These are phyloP conservation scores for Ganoderma leucocontextum DNA, from an alignment of 1,284 basidiomycete genomes.

Conservation along the genomic window DNA sequence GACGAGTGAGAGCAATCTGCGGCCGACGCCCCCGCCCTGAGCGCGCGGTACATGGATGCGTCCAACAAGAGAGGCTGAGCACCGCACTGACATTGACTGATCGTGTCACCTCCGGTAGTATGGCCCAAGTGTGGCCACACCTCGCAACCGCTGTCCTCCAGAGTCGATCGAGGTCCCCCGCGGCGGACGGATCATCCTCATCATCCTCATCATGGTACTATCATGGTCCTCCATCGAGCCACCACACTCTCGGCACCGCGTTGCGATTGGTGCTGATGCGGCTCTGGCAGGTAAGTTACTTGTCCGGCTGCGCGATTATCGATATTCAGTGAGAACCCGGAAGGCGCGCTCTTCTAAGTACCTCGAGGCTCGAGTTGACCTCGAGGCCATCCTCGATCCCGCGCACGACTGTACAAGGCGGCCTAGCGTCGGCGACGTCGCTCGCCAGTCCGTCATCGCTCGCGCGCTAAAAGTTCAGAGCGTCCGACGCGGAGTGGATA, in stretches of 20 bases:
- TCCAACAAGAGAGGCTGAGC: too few species aligned
- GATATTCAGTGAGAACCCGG: slow-evolving; percentile 11
- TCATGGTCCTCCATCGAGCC: background rate
- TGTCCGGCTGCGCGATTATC: slow-evolving; percentile 25
- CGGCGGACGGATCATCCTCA: background rate
- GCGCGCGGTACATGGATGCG: background rate
- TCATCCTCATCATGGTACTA: too few species aligned
- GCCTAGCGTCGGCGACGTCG: slow-evolving; percentile 12
- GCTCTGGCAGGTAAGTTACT: slow-evolving; percentile 13
- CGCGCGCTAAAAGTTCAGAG: slow-evolving; percentile 20
- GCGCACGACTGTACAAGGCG: background rate
- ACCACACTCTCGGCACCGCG: too few species aligned
- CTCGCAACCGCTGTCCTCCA: too few species aligned
- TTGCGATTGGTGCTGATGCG: background rate
- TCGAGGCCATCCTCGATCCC: slow-evolving; percentile 21
- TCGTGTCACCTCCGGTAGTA: too few species aligned
- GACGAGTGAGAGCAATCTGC: background rate
- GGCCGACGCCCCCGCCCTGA: background rate
- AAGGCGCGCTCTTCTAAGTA: slow-evolving; percentile 26
- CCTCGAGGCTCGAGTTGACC: too few species aligned
- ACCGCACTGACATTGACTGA: too few species aligned
- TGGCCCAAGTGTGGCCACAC: too few species aligned
- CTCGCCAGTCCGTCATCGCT: slow-evolving; percentile 5
- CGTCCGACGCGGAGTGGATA: slow-evolving; percentile 1
- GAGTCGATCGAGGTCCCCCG: slow-evolving; percentile 2